A percentile compares a stretch with the other conserved stretches of the same genome.
phyloP scores from a whole-genome alignment of 495 filamentous ascomycete species.

The Aspergillus hancockii region DNA sequence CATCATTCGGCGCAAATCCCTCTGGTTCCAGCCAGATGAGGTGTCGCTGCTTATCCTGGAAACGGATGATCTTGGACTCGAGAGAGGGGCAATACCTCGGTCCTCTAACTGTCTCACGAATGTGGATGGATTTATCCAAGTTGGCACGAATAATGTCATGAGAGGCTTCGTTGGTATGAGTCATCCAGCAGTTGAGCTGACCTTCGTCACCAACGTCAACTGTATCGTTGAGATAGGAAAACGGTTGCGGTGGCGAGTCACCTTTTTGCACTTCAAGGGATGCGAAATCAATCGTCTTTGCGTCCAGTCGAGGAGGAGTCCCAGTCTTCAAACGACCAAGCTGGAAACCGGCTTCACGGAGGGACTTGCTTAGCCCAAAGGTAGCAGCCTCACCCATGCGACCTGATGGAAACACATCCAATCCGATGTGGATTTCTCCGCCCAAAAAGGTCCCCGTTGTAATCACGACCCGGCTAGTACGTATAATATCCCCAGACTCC shows the following conservation, averaged over 20 bases:
- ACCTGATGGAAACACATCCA: conserved; percentile 81
- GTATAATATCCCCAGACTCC: conserved; percentile 84
- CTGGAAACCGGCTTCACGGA: conserved; percentile 86
- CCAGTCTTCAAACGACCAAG: conserved; percentile 93
- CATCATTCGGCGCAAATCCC: conserved; percentile 79
- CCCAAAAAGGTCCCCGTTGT: conserved; percentile 96
- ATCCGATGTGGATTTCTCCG: conserved; percentile 94
- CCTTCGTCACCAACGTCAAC: conserved; percentile 68
- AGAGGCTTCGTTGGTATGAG: conserved; percentile 77
- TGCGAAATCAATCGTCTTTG: conserved; percentile 77
- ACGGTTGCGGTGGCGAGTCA: conserved; percentile 84
- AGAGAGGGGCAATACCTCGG: conserved; percentile 94
- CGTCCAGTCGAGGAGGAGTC: conserved; percentile 85
- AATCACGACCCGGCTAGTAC: conserved; percentile 81
- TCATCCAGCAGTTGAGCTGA: conserved; percentile 81
- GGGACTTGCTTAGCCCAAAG: conserved; percentile 88
- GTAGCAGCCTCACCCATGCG: conserved; percentile 94
- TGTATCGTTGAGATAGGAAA: conserved; percentile 81
- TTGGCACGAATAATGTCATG: conserved; percentile 87
- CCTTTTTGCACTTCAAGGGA: conserved; percentile 71
- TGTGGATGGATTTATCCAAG: conserved; percentile 90
- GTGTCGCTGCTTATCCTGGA: conserved; percentile 74
- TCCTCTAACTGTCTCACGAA: conserved; percentile 91
- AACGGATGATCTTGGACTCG: conserved; percentile 92
- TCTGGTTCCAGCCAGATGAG: conserved; percentile 97